phyloP scores from a whole-genome alignment of 768 basidiomycete species.

The Pleurotus sapidus region DNA sequence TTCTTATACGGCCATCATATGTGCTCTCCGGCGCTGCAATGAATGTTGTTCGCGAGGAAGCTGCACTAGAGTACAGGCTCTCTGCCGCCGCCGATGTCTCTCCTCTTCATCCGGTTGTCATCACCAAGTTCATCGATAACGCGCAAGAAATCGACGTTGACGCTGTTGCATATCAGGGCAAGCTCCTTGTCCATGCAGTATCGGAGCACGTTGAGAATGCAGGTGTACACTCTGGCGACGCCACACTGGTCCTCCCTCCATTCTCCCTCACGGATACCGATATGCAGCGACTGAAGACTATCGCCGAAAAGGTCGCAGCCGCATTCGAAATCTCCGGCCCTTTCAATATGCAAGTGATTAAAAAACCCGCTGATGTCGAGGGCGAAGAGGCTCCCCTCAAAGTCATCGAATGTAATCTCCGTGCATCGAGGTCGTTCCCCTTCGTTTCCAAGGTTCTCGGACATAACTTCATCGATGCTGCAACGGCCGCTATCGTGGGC shows the following conservation, averaged over 20 bases:
- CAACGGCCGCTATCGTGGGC: slow-evolving; percentile 83
- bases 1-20: slow-evolving; percentile 97
- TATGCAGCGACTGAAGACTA: slow-evolving; percentile 85
- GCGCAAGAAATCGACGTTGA: slow-evolving; percentile 99
- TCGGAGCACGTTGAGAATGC: slow-evolving; percentile 99
- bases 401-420: slow-evolving; percentile 98
- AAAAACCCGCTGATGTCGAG: slow-evolving; percentile 57
- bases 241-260: slow-evolving; percentile 95
- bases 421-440: slow-evolving; percentile 97
- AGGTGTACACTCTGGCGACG: slow-evolving; percentile 98
- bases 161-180: slow-evolving; percentile 91
- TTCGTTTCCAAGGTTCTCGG: slow-evolving; percentile 99
- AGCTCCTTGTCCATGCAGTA: slow-evolving; percentile 90
- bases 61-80: slow-evolving; percentile 85
- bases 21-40: slow-evolving; percentile 98
- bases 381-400: slow-evolving; percentile 70
- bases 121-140: slow-evolving; percentile 97
- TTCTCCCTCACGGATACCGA: slow-evolving; percentile 75
- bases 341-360: slow-evolving; percentile 99
- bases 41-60: slow-evolving; percentile 96
- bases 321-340: slow-evolving; percentile 98
- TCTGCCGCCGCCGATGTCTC: slow-evolving; percentile 97
- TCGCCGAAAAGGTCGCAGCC: slow-evolving; percentile 90
- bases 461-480: slow-evolving; percentile 95
- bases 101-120: slow-evolving; percentile 95